Base-by-base conservation (phyloP, 2,329 filamentous ascomycete species). In the Fonsecaea monophora region DNA sequence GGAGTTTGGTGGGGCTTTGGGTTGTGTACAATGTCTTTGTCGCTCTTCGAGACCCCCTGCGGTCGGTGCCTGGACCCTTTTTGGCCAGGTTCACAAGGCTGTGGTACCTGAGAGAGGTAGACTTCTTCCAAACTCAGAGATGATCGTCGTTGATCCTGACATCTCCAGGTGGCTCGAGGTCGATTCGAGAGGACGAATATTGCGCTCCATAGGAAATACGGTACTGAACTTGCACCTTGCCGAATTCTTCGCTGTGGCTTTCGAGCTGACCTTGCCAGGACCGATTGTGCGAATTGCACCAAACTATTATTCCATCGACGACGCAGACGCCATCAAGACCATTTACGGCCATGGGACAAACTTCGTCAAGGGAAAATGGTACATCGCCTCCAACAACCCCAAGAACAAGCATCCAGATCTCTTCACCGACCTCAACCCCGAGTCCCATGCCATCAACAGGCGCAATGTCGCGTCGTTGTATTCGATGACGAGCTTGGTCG, bases 321-420 rank as follows among this genome's bases (percentile, higher is more conserved):
- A 92, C 70, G 90, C 91, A 0, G 86, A 86, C 64, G 90, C 90
- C 0, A 82, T 94, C 71, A 91, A 90, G 77, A 81, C 82, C 8
- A 94, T 95, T 53, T 96, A 95, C 75, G 91, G 91, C 0, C 79
- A 94, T 45, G 94, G 93, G 75, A 93, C 93, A 77, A 90, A 90
- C 0, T 90, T 92, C 72, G 80, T 86, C 58, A 95, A 95, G 86
- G 90, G 90, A 1, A 66, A 64, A 50, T 68, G 67, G 67, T 68
- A 68, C 38, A 58, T 58, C 25, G 63, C 67, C 1, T 66, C 60
- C 4, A 61, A 32, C 18, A 54, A 57, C 18, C 63, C 63, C 6
- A 64, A 54, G 6, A 60, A 50, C 25, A 50, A 63, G 25, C 25
- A 35, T 21, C 64, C 63, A 50, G 38, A 71, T 55, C 50, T 73